Percentiles rank a stretch among this genome's conserved stretches.
These are phyloP conservation scores for Parmales sp. DNA, from an alignment of 108 stramenopile species.

Conservation along the genomic window DNA sequence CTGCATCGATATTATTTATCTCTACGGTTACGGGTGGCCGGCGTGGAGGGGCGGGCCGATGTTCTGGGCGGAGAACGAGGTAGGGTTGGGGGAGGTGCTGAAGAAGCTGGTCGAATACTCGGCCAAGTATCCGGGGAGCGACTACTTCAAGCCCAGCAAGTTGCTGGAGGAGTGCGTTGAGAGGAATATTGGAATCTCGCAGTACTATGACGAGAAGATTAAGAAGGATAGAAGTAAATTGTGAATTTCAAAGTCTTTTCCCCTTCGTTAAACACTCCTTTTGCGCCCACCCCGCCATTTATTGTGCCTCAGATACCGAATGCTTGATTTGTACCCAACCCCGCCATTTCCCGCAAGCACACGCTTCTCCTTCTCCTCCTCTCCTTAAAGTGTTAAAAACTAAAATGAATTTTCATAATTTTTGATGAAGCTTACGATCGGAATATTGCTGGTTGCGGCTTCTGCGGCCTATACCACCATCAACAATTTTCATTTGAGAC, in stretches of 20 bases:
- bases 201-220: neutral
- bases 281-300: too few relatives aligned
- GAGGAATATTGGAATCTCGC: neutral
- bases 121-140: constrained; percentile 49
- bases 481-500: too few relatives aligned
- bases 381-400: too few relatives aligned
- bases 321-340: too few relatives aligned
- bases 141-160: constrained; percentile 57
- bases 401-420: too few relatives aligned
- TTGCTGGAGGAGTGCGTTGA: constrained; percentile 57
- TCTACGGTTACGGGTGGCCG: constrained; percentile 93
- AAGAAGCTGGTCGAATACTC: constrained; percentile 38
- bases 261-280: too few relatives aligned
- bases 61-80: constrained; percentile 77
- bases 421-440: too few relatives aligned
- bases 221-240: neutral
- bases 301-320: too few relatives aligned
- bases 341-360: too few relatives aligned
- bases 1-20: constrained; percentile 88
- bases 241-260: neutral
- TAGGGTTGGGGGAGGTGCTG: constrained; percentile 51
- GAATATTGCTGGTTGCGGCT: too few relatives aligned
- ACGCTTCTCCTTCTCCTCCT: too few relatives aligned
- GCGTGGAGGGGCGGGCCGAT: constrained; percentile 82
- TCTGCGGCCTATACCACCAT: too few relatives aligned